Evolutionary conservation across 768 basidiomycete species (phyloP).

Genomic region (Suillus placidus): DNA sequence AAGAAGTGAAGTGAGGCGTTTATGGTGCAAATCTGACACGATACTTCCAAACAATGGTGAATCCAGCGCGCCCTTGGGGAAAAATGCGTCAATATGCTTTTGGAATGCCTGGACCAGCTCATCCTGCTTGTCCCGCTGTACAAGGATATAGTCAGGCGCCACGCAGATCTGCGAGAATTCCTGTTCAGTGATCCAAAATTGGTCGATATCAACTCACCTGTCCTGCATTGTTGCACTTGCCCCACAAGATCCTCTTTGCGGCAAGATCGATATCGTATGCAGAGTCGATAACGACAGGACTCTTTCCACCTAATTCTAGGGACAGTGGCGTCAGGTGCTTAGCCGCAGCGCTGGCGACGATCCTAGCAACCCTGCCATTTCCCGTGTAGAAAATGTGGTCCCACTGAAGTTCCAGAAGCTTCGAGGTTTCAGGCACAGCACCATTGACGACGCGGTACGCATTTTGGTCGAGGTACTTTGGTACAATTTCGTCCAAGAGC

Average conservation of each 20-base stretch:
- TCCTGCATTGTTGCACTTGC: slow-evolving; percentile 66
- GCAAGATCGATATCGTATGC: slow-evolving; percentile 48
- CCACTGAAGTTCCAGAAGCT: slow-evolving; percentile 33
- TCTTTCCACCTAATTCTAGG: slow-evolving; percentile 43
- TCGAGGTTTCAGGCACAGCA: slow-evolving; percentile 41
- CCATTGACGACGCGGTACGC: slow-evolving; percentile 59
- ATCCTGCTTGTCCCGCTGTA: slow-evolving; percentile 45
- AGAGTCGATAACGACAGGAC: slow-evolving; percentile 47
- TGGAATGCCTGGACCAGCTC: slow-evolving; percentile 49
- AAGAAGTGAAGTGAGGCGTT: slow-evolving; percentile 56
- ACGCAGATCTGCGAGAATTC: slow-evolving; percentile 39
- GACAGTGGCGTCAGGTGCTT: slow-evolving; percentile 38
- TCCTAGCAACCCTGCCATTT: slow-evolving; percentile 29
- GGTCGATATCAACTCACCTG: slow-evolving; percentile 42
- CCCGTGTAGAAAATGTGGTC: slow-evolving; percentile 44
- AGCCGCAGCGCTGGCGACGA: slow-evolving; percentile 29
- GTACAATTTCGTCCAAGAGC: slow-evolving; percentile 56
- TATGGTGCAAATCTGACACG: slow-evolving; percentile 54
- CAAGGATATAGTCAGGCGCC: slow-evolving; percentile 48
- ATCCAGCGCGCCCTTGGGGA: slow-evolving; percentile 52
- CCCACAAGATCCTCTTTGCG: slow-evolving; percentile 69
- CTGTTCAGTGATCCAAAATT: neutral
- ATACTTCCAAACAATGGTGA: slow-evolving; percentile 52
- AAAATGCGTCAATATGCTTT: slow-evolving; percentile 50
- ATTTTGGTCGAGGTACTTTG: slow-evolving; percentile 54